Base-by-base conservation (phyloP, 2,329 filamentous ascomycete genomes). In the Colletotrichum melonis region DNA sequence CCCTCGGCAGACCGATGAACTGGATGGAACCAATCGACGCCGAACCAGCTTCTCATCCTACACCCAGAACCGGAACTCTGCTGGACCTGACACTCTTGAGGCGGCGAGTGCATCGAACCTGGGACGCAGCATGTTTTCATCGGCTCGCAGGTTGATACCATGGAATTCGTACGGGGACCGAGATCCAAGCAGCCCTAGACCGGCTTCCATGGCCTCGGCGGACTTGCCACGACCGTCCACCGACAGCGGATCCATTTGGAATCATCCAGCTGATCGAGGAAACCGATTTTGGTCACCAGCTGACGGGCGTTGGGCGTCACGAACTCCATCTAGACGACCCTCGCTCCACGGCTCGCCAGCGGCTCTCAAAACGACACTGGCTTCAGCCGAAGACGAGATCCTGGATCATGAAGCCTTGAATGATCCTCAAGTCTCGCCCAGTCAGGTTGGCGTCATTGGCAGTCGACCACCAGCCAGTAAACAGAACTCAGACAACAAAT, bases 271-370 rank as follows among this genome's bases (percentile, higher is more conserved):
- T n/a, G 84, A 86, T 16, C 92, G 90, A 60, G 89, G 90, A 60
- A 89, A 86, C 67, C 87, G 91, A 62, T 84, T 93, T 1, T 97
- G 93, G 92, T 93, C 94, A 5, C 81, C 38, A 42, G 38, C 84
- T 0, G 86, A 88, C n/a, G 83, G 83, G 28, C 82, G 84, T 12
- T 90, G 89, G 88, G 77, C 81, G 24, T 90, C 89, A 1, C 87
- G 93, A 52, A 93, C 91, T 77, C 92, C 93, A 8, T 97, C 95
- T 42, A 90, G 95, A 63, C 90, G 95, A 46, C 94, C 94, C 16
- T 97, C 95, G 1, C 86, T 95, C 8, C 94, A 97, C 73, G 94
- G 93, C 14, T 94, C 93, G 1, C 92, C 93, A 1, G 92, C 88
- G 11, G 89, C 81, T 22, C 80, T 91, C 22, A 88, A 90, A 73